A percentile compares a stretch with the other conserved stretches of the same genome.
phyloP scores from a whole-genome alignment of 179 eudicot genomes.

The Carnegiea gigantea region DNA sequence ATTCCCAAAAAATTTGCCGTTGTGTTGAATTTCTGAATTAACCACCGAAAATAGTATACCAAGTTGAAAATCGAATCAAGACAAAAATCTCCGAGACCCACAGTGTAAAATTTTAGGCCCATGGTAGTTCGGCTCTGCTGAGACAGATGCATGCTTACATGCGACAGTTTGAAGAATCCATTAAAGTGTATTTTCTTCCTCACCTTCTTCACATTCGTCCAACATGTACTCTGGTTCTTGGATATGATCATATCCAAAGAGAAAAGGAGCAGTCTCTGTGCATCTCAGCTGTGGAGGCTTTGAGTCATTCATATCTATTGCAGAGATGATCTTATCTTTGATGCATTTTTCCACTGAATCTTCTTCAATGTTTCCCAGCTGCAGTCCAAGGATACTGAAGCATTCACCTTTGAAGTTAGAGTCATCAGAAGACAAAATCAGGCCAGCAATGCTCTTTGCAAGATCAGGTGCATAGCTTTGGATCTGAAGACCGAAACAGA shows the following conservation, averaged over 20 bases:
- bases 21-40: no score
- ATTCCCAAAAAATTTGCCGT: no score
- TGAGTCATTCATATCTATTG: constrained; percentile 55
- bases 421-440: constrained; percentile 72
- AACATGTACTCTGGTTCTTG: constrained; percentile 38
- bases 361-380: constrained; percentile 31
- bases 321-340: constrained; percentile 53
- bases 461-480: constrained; percentile 87
- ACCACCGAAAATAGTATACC: no score
- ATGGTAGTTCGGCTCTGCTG: no score
- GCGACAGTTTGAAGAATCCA: constrained; percentile 25
- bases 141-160: no score
- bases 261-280: constrained; percentile 48
- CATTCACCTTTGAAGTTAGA: constrained; percentile 66
- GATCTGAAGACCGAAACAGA: constrained; percentile 45
- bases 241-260: constrained; percentile 49
- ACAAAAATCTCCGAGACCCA: no score
- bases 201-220: constrained; percentile 55
- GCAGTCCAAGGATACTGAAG: constrained; percentile 68
- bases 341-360: constrained; percentile 57
- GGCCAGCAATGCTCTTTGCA: constrained; percentile 76
- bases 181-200: constrained; percentile 41
- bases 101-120: no score
- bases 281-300: constrained; percentile 35
- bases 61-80: no score